Evolutionary conservation across 805 yeast genomes (phyloP), one percentile per base, ranked within the genome.

Genomic region (Ogataea degrootiae): DNA sequence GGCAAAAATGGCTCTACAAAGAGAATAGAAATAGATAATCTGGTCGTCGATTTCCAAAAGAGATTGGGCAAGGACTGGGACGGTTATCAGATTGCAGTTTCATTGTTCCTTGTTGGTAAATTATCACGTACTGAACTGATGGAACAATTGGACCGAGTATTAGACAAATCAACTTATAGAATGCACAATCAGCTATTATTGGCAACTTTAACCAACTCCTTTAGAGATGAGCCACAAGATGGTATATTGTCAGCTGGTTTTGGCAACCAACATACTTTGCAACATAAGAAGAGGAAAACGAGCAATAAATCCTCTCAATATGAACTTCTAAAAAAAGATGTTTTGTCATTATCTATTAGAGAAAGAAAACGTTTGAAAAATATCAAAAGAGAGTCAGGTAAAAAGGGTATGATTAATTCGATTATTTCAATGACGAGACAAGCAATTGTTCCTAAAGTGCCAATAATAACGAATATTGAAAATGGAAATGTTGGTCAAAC

Each of bases 291-390:
- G 55, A 56, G 79, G 65, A 64, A 77, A 67, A 59, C 75, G 55
- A 63, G 75, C 44, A 80, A 79, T 47, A 76, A 74, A 47, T 75
- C 87, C 53, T 63, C 86, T 8, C 96, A 89, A 65, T 81, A 87
- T 62, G 96, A 87, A 58, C 79, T 81, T 53, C 74, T 94, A 61
- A 89, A 91, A 60, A 85, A 82, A 60, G 92, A 89, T 64, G 85
- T 92, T 38, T 78, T 94, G 82, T 84, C 92, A 2, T 72, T 92
- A 54, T 88, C 97, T 0, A 79, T 85, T 2, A 75, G 86, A 53
- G 99, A 94, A 62, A 72, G 98, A 51, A 77, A 88, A 53, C 74
- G 98, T 61, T 81, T 92, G 49, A 88, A 90, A 62, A 80, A 79
- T 47, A 89, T 92, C 39, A 82, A 92, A 3, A 79, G 83, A 60